These are phyloP conservation scores for Entelexis paramagnoliae DNA, from an alignment of 1,139 yeast genomes.

Conservation along the genomic window DNA sequence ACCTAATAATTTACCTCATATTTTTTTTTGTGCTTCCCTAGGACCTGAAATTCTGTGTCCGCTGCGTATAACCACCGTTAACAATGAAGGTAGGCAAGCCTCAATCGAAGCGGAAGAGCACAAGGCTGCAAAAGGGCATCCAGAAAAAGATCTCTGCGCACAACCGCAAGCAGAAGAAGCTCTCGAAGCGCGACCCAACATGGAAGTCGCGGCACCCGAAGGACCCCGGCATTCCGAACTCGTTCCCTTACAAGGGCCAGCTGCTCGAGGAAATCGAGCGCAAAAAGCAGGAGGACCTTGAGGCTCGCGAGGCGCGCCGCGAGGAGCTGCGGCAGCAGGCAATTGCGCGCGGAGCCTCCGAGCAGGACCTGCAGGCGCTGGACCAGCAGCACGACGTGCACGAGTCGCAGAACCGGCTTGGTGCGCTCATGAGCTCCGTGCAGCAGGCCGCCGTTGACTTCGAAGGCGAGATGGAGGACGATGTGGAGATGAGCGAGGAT, in stretches of 20 bases:
- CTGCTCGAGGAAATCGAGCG: slow-evolving; percentile 74
- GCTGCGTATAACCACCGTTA: not conserved
- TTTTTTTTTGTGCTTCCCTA: slow-evolving; percentile 12
- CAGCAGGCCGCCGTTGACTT: slow-evolving; percentile 64
- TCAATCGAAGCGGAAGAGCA: slow-evolving; percentile 72
- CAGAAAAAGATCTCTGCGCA: slow-evolving; percentile 93
- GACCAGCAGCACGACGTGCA: slow-evolving; percentile 37
- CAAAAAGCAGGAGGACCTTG: slow-evolving; percentile 50
- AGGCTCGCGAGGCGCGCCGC: slow-evolving; percentile 44
- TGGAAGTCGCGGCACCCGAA: slow-evolving; percentile 80
- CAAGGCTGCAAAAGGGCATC: slow-evolving; percentile 92
- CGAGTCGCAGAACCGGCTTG: slow-evolving; percentile 44
- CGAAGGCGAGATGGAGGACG: slow-evolving; percentile 42
- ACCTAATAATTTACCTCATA: slow-evolving; percentile 6
- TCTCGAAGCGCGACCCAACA: slow-evolving; percentile 77
- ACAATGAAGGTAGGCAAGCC: slow-evolving; percentile 48
- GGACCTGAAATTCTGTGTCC: slow-evolving; percentile 5
- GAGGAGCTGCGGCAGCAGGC: slow-evolving; percentile 43
- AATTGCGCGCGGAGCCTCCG: slow-evolving; percentile 33
- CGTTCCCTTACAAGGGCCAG: slow-evolving; percentile 85
- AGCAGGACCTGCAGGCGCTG: slow-evolving; percentile 35
- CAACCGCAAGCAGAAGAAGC: slow-evolving; percentile 70
- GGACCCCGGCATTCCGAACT: slow-evolving; percentile 91
- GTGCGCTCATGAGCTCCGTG: slow-evolving; percentile 83
- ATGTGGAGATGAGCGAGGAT: slow-evolving; percentile 29